Conservation (phyloP, 306 rosid genomes). For the barrel medic (Medicago truncatula) region MtrunA17r5.0-ANR NC_053044.1:38745001-38745500, state of each 20-base stretch:
- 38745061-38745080: slow-evolving; percentile 8
- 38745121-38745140: slow-evolving; percentile 15
- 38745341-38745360: not conserved
- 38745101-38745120: not conserved
- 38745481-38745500: not conserved
- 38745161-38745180: not conserved
- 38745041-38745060: slow-evolving; percentile 5
- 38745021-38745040: not conserved
- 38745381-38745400: not conserved
- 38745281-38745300: not conserved
- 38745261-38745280: not conserved
- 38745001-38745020: not conserved
- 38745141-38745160: slow-evolving; percentile 7
- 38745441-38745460: slow-evolving; percentile 7
- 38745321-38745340: not conserved
- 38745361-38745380: slow-evolving; percentile 1
- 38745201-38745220: not conserved
- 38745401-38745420: slow-evolving; percentile 11
- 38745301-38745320: not conserved
- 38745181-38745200: not conserved
- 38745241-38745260: not conserved
- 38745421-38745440: slow-evolving; percentile 27
- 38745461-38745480: not conserved
- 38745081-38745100: slow-evolving; percentile 3
- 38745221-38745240: slow-evolving; percentile 12